Conservation (phyloP, 805 yeast genomes). For the Helenozyma baotianmanensis region DNA sequence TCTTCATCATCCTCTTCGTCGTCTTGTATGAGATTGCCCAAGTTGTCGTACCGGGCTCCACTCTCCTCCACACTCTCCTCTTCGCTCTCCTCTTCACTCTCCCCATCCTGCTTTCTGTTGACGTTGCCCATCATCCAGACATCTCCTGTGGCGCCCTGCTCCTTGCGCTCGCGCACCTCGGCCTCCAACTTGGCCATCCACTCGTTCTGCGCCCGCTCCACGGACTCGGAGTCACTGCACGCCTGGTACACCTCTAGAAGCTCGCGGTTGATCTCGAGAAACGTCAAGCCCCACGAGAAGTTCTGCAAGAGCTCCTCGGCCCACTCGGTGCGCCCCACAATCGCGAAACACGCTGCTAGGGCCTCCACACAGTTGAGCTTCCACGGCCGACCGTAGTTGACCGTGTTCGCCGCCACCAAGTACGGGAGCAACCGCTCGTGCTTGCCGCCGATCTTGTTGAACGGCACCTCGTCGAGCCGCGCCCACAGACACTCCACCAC, state of each 20-base stretch:
- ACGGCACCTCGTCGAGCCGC: conserved; percentile 93
- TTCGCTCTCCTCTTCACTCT: conserved; percentile 15
- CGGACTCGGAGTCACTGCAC: conserved; percentile 78
- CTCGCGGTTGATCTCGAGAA: conserved; percentile 77
- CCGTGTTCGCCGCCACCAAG: conserved; percentile 93
- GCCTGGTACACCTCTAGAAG: conserved; percentile 66
- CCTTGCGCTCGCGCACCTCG: conserved; percentile 61
- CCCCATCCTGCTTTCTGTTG: conserved; percentile 39
- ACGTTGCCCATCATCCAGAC: conserved; percentile 78
- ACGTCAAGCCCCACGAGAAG: conserved; percentile 93
- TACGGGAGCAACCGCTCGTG: conserved; percentile 86
- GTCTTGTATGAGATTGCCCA: conserved; percentile 11
- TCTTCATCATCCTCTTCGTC: conserved; percentile 5
- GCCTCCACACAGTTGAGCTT: conserved; percentile 95
- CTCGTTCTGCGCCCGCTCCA: conserved; percentile 63
- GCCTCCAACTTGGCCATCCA: conserved; percentile 68
- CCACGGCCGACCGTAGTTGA: conserved; percentile 97
- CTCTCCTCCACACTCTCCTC: conserved; percentile 13
- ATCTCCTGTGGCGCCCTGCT: conserved; percentile 50
- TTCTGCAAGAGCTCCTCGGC: conserved; percentile 70
- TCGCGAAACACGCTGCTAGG: conserved; percentile 92
- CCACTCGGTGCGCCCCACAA: conserved; percentile 88
- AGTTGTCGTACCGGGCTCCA: conserved; percentile 11
- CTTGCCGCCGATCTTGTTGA: conserved; percentile 84
- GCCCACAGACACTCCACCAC: conserved; percentile 99